Evolutionary conservation across 305 asterid genomes (phyloP).

Genomic region (Ruellia speciosa): DNA sequence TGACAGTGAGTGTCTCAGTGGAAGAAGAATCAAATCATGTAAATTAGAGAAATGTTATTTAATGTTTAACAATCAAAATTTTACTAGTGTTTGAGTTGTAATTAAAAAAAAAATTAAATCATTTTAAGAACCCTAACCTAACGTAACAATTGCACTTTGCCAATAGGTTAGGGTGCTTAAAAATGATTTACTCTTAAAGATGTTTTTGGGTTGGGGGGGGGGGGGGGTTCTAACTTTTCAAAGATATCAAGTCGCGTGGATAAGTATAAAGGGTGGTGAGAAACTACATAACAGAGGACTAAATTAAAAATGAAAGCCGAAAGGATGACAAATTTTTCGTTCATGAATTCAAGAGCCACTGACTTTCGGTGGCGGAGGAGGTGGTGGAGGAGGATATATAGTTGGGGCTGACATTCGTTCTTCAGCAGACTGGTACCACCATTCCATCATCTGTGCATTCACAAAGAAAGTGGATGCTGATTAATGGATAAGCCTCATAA

Average conservation of each 20-base stretch:
- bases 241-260: background rate
- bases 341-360: constrained; percentile 13
- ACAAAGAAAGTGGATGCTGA: background rate
- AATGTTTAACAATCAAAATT: background rate
- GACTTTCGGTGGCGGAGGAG: constrained; percentile 92
- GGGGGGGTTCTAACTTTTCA: background rate
- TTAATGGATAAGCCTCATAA: background rate
- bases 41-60: background rate
- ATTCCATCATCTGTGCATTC: constrained; percentile 82
- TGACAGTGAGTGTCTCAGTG: background rate
- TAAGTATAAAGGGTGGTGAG: background rate
- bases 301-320: background rate
- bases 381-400: constrained; percentile 96
- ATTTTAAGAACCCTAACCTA: too few relatives aligned
- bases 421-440: constrained; percentile 99
- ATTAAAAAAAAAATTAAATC: too few relatives aligned
- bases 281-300: background rate
- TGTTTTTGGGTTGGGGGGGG: too few relatives aligned
- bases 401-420: constrained; percentile 99
- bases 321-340: constrained; percentile 3
- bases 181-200: too few relatives aligned
- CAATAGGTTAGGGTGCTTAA: too few relatives aligned
- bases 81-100: too few relatives aligned
- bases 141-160: too few relatives aligned
- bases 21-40: background rate